phyloP scores from a whole-genome alignment of 768 basidiomycete genomes.

The Podaxis carcinomalis region DNA sequence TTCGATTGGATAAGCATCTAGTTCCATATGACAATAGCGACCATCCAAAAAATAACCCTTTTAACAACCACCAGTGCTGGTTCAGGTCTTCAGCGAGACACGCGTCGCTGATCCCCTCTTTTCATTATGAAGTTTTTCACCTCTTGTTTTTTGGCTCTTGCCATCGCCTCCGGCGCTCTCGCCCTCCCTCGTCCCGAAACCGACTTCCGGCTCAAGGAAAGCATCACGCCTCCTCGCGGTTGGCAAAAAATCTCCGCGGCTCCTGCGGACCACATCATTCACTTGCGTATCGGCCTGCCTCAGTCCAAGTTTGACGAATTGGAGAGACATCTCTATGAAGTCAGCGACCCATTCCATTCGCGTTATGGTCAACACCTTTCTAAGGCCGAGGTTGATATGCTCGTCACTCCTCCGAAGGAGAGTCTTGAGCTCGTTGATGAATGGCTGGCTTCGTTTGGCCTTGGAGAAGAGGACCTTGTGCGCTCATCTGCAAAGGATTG shows the following conservation, averaged over 20 bases:
- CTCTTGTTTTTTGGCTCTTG: conserved; percentile 4
- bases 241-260: conserved; percentile 40
- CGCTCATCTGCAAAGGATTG: conserved; percentile 69
- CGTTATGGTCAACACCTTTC: conserved; percentile 56
- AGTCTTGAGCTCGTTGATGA: conserved; percentile 50
- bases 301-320: conserved; percentile 46
- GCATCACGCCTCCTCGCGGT: conserved; percentile 30
- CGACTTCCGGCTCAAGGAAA: conserved; percentile 42
- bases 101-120: not conserved
- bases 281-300: conserved; percentile 54
- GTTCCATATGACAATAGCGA: not conserved
- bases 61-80: not conserved
- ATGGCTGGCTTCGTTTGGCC: conserved; percentile 58
- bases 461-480: conserved; percentile 39
- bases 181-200: conserved; percentile 18
- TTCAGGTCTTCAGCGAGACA: conserved; percentile 2
- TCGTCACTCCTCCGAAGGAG: conserved; percentile 54
- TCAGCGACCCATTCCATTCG: conserved; percentile 52
- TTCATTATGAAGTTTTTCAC: conserved; percentile 8
- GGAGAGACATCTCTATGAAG: conserved; percentile 50
- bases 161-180: conserved; percentile 10
- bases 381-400: conserved; percentile 59
- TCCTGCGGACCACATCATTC: conserved; percentile 39
- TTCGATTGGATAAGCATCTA: not conserved
- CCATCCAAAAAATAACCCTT: too few relatives aligned